Conservation (phyloP, 176 grass and related monocot species). For the Pontederia paniculata region DNA sequence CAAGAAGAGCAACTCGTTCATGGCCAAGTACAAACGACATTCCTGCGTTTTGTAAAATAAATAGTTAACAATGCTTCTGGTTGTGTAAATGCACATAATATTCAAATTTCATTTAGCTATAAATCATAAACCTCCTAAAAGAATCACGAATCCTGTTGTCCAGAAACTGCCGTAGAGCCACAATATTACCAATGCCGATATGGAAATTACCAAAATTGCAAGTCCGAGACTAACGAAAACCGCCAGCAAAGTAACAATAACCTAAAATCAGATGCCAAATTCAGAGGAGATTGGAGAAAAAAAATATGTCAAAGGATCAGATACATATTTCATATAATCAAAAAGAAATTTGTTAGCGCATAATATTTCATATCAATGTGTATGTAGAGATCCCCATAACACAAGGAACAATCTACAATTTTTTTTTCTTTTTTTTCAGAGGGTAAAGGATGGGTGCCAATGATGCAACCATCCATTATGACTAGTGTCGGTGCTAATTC, state of each 20-base stretch:
- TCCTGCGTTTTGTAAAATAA: slow-evolving; percentile 34
- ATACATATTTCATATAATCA: neutral
- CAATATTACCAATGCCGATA: slow-evolving; percentile 46
- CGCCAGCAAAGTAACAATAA: slow-evolving; percentile 36
- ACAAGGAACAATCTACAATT: no score
- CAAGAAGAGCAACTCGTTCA: slow-evolving; percentile 62
- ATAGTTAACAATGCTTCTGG: neutral
- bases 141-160: slow-evolving; percentile 55
- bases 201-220: slow-evolving; percentile 33
- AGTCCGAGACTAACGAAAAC: slow-evolving; percentile 52
- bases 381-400: no score
- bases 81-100: slow-evolving; percentile 1
- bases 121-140: slow-evolving; percentile 64
- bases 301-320: slow-evolving; percentile 17
- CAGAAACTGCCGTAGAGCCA: slow-evolving; percentile 98
- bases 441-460: no score
- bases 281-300: slow-evolving; percentile 5
- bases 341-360: neutral
- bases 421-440: no score
- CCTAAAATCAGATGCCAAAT: slow-evolving; percentile 33
- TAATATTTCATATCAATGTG: no score
- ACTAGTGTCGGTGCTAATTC: no score
- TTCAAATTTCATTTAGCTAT: slow-evolving; percentile 23
- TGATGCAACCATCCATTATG: no score
- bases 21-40: slow-evolving; percentile 56